phyloP scores from a whole-genome alignment of 1,284 basidiomycete genomes.

The Ustilago curta region DNA sequence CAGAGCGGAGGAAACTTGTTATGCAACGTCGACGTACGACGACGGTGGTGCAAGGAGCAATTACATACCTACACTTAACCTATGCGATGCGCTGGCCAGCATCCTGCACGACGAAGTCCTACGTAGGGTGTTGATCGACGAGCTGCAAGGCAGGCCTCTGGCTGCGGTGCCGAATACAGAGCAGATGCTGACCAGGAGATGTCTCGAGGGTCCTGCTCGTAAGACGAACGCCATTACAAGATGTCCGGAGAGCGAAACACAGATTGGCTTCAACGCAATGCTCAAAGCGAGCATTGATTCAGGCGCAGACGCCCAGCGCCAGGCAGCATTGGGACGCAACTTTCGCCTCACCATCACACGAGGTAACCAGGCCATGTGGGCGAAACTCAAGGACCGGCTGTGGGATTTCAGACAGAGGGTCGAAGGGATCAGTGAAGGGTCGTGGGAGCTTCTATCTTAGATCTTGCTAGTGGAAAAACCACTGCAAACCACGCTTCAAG shows the following conservation, averaged over 20 bases:
- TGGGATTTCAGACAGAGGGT: constrained; percentile 62
- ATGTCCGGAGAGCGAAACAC: background rate
- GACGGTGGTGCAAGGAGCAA: background rate
- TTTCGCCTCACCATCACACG: constrained; percentile 51
- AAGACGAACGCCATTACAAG: background rate
- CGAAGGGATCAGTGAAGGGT: constrained; percentile 43
- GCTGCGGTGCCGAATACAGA: constrained; percentile 19
- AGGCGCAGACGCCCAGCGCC: background rate
- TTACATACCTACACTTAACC: constrained; percentile 13
- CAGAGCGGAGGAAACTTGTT: background rate
- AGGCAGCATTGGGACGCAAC: constrained; percentile 9
- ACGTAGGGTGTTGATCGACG: constrained; percentile 30
- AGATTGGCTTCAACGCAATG: background rate
- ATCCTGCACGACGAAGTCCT: constrained; percentile 29
- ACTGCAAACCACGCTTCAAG: background rate
- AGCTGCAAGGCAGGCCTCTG: constrained; percentile 38
- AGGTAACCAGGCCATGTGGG: constrained; percentile 58
- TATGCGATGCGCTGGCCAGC: constrained; percentile 32
- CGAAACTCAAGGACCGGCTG: constrained; percentile 58
- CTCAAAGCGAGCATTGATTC: background rate
- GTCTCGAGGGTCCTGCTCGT: constrained; percentile 13
- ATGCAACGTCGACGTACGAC: background rate
- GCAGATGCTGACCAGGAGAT: constrained; percentile 19
- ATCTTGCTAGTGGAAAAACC: background rate
- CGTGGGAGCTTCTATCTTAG: constrained; percentile 45